A percentile compares a stretch with the other conserved stretches of the same genome.
Evolutionary conservation across 2,329 filamentous ascomycete species (phyloP).

Genomic region (Chrysoporthe deuterocubensis): DNA sequence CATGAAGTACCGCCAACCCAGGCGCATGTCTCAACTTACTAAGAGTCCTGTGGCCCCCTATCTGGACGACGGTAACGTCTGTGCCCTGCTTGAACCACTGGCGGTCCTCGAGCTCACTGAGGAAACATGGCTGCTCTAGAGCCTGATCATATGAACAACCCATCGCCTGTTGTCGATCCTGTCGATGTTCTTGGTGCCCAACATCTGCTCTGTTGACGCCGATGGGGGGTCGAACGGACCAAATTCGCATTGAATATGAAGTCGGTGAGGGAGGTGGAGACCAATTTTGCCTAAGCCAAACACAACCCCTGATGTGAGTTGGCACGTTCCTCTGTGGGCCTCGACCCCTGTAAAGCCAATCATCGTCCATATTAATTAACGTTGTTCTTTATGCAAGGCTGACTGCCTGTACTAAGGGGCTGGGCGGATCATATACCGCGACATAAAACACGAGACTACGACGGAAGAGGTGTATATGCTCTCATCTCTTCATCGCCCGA

Average conservation of each 20-base stretch:
- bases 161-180: slow-evolving; percentile 24
- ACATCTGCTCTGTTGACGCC: slow-evolving; percentile 18
- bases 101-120: slow-evolving; percentile 21
- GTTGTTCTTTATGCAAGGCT: slow-evolving; percentile 1
- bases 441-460: no score
- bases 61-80: slow-evolving; percentile 24
- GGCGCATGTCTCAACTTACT: slow-evolving; percentile 20
- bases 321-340: slow-evolving; percentile 5
- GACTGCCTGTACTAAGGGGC: neutral
- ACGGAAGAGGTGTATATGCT: no score
- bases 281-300: slow-evolving; percentile 6
- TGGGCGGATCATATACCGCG: no score
- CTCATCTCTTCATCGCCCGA: no score
- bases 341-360: slow-evolving; percentile 5
- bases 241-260: slow-evolving; percentile 2
- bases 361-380: neutral
- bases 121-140: slow-evolving; percentile 21
- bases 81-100: slow-evolving; percentile 18
- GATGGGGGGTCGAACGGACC: slow-evolving; percentile 7
- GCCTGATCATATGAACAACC: slow-evolving; percentile 24
- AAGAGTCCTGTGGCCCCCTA: slow-evolving; percentile 23
- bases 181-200: slow-evolving; percentile 16
- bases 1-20: neutral
- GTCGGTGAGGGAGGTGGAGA: slow-evolving; percentile 16
- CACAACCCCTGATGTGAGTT: slow-evolving; percentile 2